Evolutionary conservation across 2,329 filamentous ascomycete species (phyloP), one percentile per base, ranked within the genome.

Genomic region (Fusarium napiforme): DNA sequence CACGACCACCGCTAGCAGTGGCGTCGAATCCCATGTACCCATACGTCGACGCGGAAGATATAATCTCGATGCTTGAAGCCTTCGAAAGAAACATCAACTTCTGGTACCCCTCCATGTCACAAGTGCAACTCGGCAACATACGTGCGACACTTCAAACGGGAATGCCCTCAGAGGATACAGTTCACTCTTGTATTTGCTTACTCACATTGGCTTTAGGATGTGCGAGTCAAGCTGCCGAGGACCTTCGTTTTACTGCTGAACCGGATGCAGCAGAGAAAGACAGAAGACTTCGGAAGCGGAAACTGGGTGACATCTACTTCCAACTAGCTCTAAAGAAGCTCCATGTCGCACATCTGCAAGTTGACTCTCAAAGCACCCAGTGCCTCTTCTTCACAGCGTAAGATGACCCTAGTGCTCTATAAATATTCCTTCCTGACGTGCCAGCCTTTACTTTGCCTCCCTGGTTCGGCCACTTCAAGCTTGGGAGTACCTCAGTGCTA

Each of bases 91-190:
- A 82, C 39, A 79, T 87, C 46, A 88, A 88, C 75, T 87, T 87
- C 53, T 88, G 85, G 85, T 88, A 88, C 62, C 87, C 86, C 0
- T 86, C 85, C 10, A 82, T 87, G 79, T 85, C 85, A 1, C 81
- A 80, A 47, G 65, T 70, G 1, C 85, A 84, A 32, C 74, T 86
- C 1, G 71, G 79, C 3, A 74, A 72, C 28, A 76, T 84, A 9
- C 78, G 82, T 11, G 52, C 61, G 1, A 78, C 79, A 5, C 76
- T 87, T 4, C 66, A 78, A 8, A 74, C 72, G 1, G 83, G 82
- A 0, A 79, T 80, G 11, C 78, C 83, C 0, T 79, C 80, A 7
- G 83, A 85, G 7, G 79, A 84, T 40, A 80, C 76, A 7, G 78
- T 82, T 0, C 76, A 81, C 5, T 81, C 80, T 4, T 87, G 86